Evolutionary conservation across 176 grass and related monocot species (phyloP), one percentile per base, ranked within the genome.

Genomic region (Aegilops longissima): DNA sequence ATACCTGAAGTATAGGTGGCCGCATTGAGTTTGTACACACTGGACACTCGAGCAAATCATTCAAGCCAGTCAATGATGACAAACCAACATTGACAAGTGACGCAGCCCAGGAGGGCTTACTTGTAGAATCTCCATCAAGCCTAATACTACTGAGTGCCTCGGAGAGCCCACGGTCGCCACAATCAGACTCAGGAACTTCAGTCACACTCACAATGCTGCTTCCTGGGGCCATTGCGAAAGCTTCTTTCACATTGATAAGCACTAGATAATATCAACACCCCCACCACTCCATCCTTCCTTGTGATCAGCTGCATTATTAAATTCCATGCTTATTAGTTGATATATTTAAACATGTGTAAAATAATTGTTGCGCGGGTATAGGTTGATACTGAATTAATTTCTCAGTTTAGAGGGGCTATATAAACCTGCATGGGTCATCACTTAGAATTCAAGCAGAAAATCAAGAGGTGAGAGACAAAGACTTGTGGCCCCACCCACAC

Each of bases 21-120:
- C 79, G 85, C 91, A 93, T 93, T 17, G 91, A 93, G 40, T 93
- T 90, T 73, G 91, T 88, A 78, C 91, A 93, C 9, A 93, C 88
- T 70, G 91, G 91, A 33, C 88, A 93, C 12, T 93, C 82, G 1
- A 93, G 88, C 71, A 93, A n/a, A 81, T 93, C 91, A 80, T 90
- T 90, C 72, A 93, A 84, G 59, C 88, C 85, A 76, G 49, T 76
- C 24, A 87, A 42, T 27, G 92, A 91, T 63, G 92, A 86, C 36
- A 93, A 23, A 38, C 86, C 92, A 38, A 67, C 86, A 45, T 70
- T 91, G 63, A 66, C 24, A 72, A 88, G 83, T 29, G 83, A 86
- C 3, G 49, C 17, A 35, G 88, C 69, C 76, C 89, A 91, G 20
- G 92, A 93, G 5, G 92, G 80, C 66, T 91, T 93, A 29, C 54